phyloP scores from a whole-genome alignment of 2,329 filamentous ascomycete genomes.

The Rhexocercosporidium sp. region DNA sequence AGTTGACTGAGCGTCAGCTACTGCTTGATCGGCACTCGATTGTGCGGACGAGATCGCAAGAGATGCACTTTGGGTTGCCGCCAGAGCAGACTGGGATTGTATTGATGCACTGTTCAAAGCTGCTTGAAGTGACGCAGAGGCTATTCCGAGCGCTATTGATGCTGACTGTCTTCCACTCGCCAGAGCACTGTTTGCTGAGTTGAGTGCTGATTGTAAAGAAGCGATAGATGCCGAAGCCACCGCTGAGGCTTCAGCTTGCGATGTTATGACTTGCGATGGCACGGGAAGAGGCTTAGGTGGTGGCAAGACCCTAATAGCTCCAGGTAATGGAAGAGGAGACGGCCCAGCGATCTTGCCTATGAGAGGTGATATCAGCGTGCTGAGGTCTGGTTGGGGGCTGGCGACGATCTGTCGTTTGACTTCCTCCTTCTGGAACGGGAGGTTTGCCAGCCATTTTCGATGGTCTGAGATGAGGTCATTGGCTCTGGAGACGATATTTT shows the following conservation, averaged over 20 bases:
- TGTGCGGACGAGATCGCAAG: slow-evolving; percentile 18
- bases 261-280: background rate
- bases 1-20: slow-evolving; percentile 9
- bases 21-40: slow-evolving; percentile 14
- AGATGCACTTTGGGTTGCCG: slow-evolving; percentile 14
- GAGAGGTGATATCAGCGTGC: slow-evolving; percentile 9
- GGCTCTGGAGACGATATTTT: slow-evolving; percentile 25
- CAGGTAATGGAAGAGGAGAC: background rate
- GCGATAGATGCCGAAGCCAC: slow-evolving; percentile 7
- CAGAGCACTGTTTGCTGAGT: slow-evolving; percentile 7
- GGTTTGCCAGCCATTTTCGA: slow-evolving; percentile 29
- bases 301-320: background rate
- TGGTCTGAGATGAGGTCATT: slow-evolving; percentile 25
- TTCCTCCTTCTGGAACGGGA: slow-evolving; percentile 11
- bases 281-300: background rate
- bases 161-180: slow-evolving; percentile 9
- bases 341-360: background rate
- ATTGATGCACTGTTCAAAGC: background rate
- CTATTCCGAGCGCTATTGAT: slow-evolving; percentile 9
- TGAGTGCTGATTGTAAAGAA: slow-evolving; percentile 15
- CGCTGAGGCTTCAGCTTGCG: background rate
- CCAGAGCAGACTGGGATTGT: background rate
- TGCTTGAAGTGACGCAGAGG: slow-evolving; percentile 6
- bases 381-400: background rate
- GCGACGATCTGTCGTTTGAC: background rate